A percentile compares a stretch with the other conserved stretches of the same genome.
These are phyloP conservation scores for Thelonectria discophora DNA, from an alignment of 2,329 filamentous ascomycete genomes.

Conservation along the genomic window DNA sequence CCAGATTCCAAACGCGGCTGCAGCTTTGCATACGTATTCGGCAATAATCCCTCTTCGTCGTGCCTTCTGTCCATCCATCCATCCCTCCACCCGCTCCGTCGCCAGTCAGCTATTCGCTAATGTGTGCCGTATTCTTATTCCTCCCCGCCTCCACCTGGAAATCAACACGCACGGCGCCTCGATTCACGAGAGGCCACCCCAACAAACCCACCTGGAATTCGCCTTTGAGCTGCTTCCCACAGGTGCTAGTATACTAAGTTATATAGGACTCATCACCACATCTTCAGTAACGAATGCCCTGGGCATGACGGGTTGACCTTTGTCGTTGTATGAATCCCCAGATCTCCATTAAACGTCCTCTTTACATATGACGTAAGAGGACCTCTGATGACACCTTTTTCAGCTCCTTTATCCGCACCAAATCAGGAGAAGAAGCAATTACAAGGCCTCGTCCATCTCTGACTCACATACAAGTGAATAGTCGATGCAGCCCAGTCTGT, in stretches of 20 bases:
- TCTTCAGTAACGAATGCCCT: neutral
- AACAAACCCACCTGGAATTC: slow-evolving; percentile 6
- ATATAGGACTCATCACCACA: neutral
- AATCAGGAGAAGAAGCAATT: neutral
- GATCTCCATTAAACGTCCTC: too few relatives aligned
- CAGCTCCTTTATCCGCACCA: neutral
- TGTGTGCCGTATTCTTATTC: neutral
- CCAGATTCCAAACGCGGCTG: neutral
- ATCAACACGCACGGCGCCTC: neutral
- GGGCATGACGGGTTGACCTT: too few relatives aligned
- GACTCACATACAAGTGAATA: neutral
- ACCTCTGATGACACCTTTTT: slow-evolving; percentile 4
- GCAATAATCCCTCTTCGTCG: neutral
- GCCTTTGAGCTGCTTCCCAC: too few relatives aligned
- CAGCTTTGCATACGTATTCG: neutral
- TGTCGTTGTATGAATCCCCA: too few relatives aligned
- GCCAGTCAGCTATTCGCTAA: neutral
- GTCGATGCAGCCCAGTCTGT: slow-evolving; percentile 4
- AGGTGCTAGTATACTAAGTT: too few relatives aligned
- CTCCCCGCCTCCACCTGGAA: neutral
- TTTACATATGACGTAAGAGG: slow-evolving; percentile 20
- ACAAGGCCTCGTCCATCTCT: neutral
- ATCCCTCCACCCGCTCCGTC: neutral
- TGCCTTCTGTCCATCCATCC: neutral
- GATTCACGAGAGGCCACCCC: neutral